These are phyloP conservation scores for Mycena filopes DNA, from an alignment of 768 basidiomycete genomes.

Conservation along the genomic window DNA sequence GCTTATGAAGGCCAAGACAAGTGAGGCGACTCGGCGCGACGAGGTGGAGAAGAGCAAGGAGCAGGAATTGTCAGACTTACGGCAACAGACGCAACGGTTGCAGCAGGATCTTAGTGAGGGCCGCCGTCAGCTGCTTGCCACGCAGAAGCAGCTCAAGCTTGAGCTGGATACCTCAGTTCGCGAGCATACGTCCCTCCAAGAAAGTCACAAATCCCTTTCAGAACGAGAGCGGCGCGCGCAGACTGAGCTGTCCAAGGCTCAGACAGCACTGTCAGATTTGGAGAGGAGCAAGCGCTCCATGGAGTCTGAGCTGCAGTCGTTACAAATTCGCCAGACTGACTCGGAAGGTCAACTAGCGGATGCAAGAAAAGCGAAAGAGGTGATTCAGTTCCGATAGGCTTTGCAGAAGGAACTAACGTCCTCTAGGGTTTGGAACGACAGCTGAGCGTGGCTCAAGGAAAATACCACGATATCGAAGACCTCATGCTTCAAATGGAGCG, in stretches of 20 bases:
- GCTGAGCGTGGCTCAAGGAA: slow-evolving; percentile 73
- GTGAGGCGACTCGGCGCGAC: slow-evolving; percentile 84
- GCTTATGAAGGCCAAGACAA: slow-evolving; percentile 86
- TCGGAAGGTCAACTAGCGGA: slow-evolving; percentile 72
- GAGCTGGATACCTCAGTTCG: slow-evolving; percentile 75
- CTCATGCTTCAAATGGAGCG: slow-evolving; percentile 84
- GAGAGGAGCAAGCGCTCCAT: slow-evolving; percentile 75
- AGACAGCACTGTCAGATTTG: slow-evolving; percentile 61
- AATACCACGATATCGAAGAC: slow-evolving; percentile 90
- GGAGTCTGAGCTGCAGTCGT: slow-evolving; percentile 77
- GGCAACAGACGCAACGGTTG: slow-evolving; percentile 67
- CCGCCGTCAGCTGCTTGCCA: slow-evolving; percentile 69
- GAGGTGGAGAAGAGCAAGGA: slow-evolving; percentile 92
- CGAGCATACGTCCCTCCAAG: slow-evolving; percentile 69
- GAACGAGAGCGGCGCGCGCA: slow-evolving; percentile 67
- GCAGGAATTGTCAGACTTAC: slow-evolving; percentile 79
- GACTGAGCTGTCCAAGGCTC: slow-evolving; percentile 59
- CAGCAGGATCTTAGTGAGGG: slow-evolving; percentile 76
- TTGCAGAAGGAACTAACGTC: slow-evolving; percentile 11
- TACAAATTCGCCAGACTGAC: slow-evolving; percentile 77
- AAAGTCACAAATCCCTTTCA: slow-evolving; percentile 71
- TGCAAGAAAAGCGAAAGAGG: slow-evolving; percentile 77
- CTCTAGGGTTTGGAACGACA: slow-evolving; percentile 81
- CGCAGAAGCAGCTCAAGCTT: slow-evolving; percentile 77
- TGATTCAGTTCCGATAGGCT: slow-evolving; percentile 44